Evolutionary conservation across 805 yeast genomes (phyloP).

Genomic region (Candida sithepensis): DNA sequence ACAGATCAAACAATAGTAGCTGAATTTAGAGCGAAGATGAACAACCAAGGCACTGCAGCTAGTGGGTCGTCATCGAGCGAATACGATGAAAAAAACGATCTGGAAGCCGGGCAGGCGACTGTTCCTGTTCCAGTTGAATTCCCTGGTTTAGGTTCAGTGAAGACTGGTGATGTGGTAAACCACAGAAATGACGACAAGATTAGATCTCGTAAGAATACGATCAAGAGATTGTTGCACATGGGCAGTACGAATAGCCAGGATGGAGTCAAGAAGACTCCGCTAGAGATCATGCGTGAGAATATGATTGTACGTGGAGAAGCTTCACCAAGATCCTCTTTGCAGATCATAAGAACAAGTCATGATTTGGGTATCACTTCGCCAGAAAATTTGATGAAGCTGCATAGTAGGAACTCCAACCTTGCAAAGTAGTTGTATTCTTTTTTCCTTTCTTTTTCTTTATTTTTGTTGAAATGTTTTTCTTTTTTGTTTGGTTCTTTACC

Average conservation of each 20-base stretch:
- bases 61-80: constrained; percentile 5
- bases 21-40: constrained; percentile 9
- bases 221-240: constrained; percentile 12
- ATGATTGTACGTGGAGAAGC: constrained; percentile 23
- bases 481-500: not conserved
- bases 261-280: constrained; percentile 5
- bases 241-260: not conserved
- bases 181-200: not conserved
- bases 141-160: constrained; percentile 1
- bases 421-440: not conserved
- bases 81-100: constrained; percentile 15
- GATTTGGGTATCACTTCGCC: constrained; percentile 23
- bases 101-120: constrained; percentile 8
- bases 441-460: not conserved
- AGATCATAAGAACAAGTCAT: constrained; percentile 23
- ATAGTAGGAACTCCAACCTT: constrained; percentile 11
- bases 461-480: not conserved
- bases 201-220: constrained; percentile 17
- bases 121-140: not conserved
- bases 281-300: constrained; percentile 17
- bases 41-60: not conserved
- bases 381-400: constrained; percentile 21
- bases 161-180: not conserved
- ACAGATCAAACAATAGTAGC: constrained; percentile 36
- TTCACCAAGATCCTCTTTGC: constrained; percentile 22